Percentiles rank a stretch among this genome's conserved stretches.
phyloP scores from a whole-genome alignment of 805 yeast genomes.

The Maudiozyma bulderi region DNA sequence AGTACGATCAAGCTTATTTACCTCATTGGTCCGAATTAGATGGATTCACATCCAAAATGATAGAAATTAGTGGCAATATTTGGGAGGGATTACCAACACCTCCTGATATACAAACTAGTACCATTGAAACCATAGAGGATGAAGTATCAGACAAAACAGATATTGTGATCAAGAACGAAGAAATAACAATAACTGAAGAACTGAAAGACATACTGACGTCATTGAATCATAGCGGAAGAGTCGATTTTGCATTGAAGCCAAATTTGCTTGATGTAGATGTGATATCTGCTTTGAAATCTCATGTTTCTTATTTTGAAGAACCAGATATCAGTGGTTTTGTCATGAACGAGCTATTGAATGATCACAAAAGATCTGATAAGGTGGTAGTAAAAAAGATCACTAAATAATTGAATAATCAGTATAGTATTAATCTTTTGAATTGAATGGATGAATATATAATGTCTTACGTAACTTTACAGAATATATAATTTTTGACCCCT shows the following conservation, averaged over 20 bases:
- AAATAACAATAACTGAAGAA: background rate
- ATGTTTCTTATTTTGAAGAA: slow-evolving; percentile 81
- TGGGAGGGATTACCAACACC: slow-evolving; percentile 12
- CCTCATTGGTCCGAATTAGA: slow-evolving; percentile 21
- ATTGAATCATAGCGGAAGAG: slow-evolving; percentile 63
- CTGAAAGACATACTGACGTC: slow-evolving; percentile 24
- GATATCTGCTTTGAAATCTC: slow-evolving; percentile 77
- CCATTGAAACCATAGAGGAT: background rate
- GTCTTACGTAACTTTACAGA: background rate
- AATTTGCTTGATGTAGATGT: slow-evolving; percentile 73
- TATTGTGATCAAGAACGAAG: slow-evolving; percentile 3
- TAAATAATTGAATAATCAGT: background rate
- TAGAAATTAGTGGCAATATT: slow-evolving; percentile 19
- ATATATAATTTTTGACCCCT: background rate
- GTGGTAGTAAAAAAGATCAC: slow-evolving; percentile 1
- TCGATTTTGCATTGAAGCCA: slow-evolving; percentile 73
- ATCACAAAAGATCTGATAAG: slow-evolving; percentile 2
- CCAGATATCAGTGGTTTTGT: slow-evolving; percentile 74
- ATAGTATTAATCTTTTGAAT: background rate
- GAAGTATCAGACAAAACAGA: background rate
- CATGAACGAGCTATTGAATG: slow-evolving; percentile 41
- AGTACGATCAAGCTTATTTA: slow-evolving; percentile 18
- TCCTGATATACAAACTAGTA: background rate
- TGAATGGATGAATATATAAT: background rate
- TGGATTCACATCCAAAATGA: slow-evolving; percentile 22